Evolutionary conservation across 1,284 basidiomycete genomes (phyloP).

Genomic region (Salmacisia buchloeana): DNA sequence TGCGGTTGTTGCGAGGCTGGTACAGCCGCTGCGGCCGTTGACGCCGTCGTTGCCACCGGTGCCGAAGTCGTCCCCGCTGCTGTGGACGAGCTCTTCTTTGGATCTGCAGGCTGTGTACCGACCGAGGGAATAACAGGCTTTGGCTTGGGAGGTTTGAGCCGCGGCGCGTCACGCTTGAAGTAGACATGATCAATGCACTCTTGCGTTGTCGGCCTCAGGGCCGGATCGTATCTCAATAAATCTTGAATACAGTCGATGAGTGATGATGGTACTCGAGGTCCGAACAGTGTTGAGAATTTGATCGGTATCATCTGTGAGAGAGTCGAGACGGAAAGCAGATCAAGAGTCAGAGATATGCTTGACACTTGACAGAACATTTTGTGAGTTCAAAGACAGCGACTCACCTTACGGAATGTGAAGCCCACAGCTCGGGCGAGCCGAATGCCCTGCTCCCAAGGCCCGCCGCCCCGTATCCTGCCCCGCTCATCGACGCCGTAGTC

Average conservation of each 20-base stretch:
- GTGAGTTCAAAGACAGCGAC: constrained; percentile 25
- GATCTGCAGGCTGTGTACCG: neutral
- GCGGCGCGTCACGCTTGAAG: constrained; percentile 63
- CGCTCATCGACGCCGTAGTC: constrained; percentile 74
- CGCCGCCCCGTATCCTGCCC: constrained; percentile 72
- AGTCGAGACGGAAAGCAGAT: constrained; percentile 1
- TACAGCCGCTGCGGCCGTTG: neutral
- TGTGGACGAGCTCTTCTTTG: neutral
- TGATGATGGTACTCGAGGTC: constrained; percentile 68
- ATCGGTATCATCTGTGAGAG: constrained; percentile 66
- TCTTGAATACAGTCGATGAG: constrained; percentile 88
- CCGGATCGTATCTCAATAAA: constrained; percentile 86
- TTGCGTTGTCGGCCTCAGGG: constrained; percentile 71
- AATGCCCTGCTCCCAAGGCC: constrained; percentile 76
- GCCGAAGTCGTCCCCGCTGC: too few relatives aligned
- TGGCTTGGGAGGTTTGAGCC: constrained; percentile 32
- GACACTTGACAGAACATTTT: neutral
- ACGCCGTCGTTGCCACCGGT: neutral
- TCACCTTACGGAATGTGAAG: constrained; percentile 83
- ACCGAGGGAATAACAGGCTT: constrained; percentile 1
- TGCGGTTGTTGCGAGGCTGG: neutral
- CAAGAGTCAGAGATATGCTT: constrained; percentile 13
- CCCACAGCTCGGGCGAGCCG: constrained; percentile 78
- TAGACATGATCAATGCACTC: constrained; percentile 86
- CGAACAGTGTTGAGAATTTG: constrained; percentile 72